These are phyloP conservation scores for Isatis lusitanica DNA, from an alignment of 441 rosid species.

Conservation along the genomic window DNA sequence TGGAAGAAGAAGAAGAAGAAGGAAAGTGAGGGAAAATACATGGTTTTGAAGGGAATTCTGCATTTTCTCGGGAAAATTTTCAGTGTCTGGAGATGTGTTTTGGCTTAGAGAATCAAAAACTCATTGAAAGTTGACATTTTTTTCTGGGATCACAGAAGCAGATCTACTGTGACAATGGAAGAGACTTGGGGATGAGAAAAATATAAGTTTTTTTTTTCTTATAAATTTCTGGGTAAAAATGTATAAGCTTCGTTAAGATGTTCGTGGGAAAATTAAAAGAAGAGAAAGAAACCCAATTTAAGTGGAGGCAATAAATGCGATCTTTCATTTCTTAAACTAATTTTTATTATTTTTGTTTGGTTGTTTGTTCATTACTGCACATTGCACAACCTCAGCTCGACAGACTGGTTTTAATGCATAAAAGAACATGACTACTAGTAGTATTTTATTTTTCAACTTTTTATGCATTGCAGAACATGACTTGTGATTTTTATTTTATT, in stretches of 20 bases:
- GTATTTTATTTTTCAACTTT: not conserved
- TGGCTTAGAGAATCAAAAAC: slow-evolving; percentile 19
- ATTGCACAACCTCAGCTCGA: slow-evolving; percentile 31
- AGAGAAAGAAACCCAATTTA: slow-evolving; percentile 23
- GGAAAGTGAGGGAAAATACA: slow-evolving; percentile 28
- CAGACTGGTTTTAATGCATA: slow-evolving; percentile 31
- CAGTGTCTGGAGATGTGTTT: slow-evolving; percentile 9
- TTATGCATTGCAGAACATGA: slow-evolving; percentile 14
- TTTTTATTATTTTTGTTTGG: slow-evolving; percentile 10
- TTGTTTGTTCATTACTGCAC: slow-evolving; percentile 36
- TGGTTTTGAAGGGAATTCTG: not conserved
- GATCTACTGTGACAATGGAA: slow-evolving; percentile 16
- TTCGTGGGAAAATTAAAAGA: slow-evolving; percentile 38
- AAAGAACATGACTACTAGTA: slow-evolving; percentile 4
- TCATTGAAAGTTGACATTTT: not conserved
- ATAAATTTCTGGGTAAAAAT: not conserved
- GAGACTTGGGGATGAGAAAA: not conserved
- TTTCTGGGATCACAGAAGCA: slow-evolving; percentile 18
- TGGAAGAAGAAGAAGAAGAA: slow-evolving; percentile 32
- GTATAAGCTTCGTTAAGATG: not conserved
- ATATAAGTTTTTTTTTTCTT: too few species aligned
- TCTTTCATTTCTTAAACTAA: not conserved
- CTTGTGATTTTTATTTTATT: not conserved
- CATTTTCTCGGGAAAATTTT: slow-evolving; percentile 28
- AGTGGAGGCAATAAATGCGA: slow-evolving; percentile 28